Base-by-base conservation (phyloP, 208 protist species). In the Acanthamoeba quina region DNA sequence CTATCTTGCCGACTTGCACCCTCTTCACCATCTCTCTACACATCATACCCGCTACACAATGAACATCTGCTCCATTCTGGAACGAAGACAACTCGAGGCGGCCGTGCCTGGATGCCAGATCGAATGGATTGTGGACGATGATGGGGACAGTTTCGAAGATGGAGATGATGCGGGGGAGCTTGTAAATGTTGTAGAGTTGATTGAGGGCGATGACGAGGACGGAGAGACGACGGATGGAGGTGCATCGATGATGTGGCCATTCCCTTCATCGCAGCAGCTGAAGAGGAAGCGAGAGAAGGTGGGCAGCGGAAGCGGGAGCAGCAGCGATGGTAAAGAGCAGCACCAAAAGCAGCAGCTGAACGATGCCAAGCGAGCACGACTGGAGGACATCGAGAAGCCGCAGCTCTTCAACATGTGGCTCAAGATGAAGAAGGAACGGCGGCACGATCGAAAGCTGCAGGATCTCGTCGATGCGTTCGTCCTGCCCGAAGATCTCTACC, bases 351-450 rank as follows among this genome's bases (percentile, higher is more conserved):
- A 41, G 15, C 68, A 76, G 34, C 68, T 47, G 0, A 76, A 76
- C 21, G 68, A 76, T 41, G 31, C 29, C n/a, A 76, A 83, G 74
- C 74, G 74, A 58, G 74, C 74, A 21, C 74, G 74, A 58, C 47
- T 83, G 15, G 74, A 83, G 29, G 74, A 83, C 24, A 31, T 83
- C 17, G 74, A 83, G n/a, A 49, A 34, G 74, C 74, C 74, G 26
- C 34, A 83, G 74, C 74, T 83, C 21, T 83, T 83, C 21, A 56
- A 56, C 44, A 83, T 83, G 74, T 83, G 74, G 74, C 74, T 83
- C 11, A 19, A 83, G 74, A 83, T 83, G 74, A 83, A 83, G 74
- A 83, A 34, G 24, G 74, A 83, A 31, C 41, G 74, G 41, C 74
- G 74, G 47, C 41, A 83, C 11, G 74, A 83, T 41, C 44, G 29